phyloP scores from a whole-genome alignment of 2,329 filamentous ascomycete species.

The Colletotrichum sp. region DNA sequence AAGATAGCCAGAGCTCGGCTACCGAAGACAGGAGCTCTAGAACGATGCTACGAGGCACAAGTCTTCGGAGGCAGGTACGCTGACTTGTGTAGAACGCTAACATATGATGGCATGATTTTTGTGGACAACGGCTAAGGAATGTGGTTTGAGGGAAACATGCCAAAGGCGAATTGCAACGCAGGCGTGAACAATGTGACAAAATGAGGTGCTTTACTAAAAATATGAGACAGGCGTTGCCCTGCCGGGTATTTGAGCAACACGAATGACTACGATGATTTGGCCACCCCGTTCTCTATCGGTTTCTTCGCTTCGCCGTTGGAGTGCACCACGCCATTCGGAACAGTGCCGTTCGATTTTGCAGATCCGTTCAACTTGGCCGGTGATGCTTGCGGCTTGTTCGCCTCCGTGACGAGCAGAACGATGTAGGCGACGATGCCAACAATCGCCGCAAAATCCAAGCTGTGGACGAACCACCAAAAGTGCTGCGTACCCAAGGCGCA shows the following conservation, averaged over 20 bases:
- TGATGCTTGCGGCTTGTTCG: background rate
- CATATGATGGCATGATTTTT: background rate
- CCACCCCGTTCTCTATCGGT: background rate
- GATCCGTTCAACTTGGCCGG: background rate
- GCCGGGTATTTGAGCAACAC: slow-evolving; percentile 20
- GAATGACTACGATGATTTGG: slow-evolving; percentile 8
- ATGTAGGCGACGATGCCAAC: slow-evolving; percentile 33
- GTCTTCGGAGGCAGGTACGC: background rate
- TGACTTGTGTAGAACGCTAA: background rate
- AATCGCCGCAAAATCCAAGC: slow-evolving; percentile 64
- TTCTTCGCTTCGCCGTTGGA: background rate
- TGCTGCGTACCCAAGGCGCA: slow-evolving; percentile 87
- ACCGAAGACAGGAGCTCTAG: background rate
- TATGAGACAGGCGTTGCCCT: slow-evolving; percentile 18
- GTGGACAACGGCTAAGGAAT: background rate
- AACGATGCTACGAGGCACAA: background rate
- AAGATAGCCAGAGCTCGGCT: background rate
- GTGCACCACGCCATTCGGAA: background rate
- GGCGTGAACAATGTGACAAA: background rate
- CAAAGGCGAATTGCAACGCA: background rate
- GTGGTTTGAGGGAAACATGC: background rate
- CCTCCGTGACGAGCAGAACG: slow-evolving; percentile 12
- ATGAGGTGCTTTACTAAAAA: slow-evolving; percentile 7
- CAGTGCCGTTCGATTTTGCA: background rate
- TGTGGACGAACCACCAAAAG: slow-evolving; percentile 91